These are phyloP conservation scores for Kodamaea restingae DNA, from an alignment of 805 yeast species.

Conservation along the genomic window DNA sequence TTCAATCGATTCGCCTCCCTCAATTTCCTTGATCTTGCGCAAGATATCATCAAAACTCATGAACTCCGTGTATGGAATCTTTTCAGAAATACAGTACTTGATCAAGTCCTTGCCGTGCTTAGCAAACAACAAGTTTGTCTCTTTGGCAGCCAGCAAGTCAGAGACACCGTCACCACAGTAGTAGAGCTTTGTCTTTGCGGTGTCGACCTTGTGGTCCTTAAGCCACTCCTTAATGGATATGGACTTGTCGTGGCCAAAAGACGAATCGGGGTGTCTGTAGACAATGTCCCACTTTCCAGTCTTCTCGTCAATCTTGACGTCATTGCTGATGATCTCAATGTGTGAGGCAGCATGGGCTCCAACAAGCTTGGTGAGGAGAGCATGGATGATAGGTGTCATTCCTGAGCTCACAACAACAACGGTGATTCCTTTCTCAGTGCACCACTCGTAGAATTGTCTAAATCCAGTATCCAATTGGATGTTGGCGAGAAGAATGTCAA, in stretches of 20 bases:
- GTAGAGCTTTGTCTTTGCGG: slow-evolving; percentile 44
- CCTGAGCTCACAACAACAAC: slow-evolving; percentile 88
- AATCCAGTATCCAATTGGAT: slow-evolving; percentile 89
- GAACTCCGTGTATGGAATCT: slow-evolving; percentile 82
- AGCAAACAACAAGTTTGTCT: slow-evolving; percentile 90
- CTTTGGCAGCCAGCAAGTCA: slow-evolving; percentile 91
- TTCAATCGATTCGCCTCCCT: slow-evolving; percentile 13
- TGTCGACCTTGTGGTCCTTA: slow-evolving; percentile 22
- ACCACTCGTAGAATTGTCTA: slow-evolving; percentile 75
- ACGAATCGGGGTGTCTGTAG: slow-evolving; percentile 73
- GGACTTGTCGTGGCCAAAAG: slow-evolving; percentile 94
- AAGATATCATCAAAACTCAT: slow-evolving; percentile 72
- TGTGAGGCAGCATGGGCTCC: slow-evolving; percentile 62
- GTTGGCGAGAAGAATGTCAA: slow-evolving; percentile 59
- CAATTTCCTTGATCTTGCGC: slow-evolving; percentile 51
- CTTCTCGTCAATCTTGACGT: slow-evolving; percentile 48
- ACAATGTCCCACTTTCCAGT: slow-evolving; percentile 77
- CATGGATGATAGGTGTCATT: slow-evolving; percentile 86
- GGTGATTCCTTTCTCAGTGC: slow-evolving; percentile 67
- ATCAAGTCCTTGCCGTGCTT: slow-evolving; percentile 88
- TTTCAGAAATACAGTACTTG: slow-evolving; percentile 73
- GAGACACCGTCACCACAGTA: slow-evolving; percentile 98
- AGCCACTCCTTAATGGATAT: slow-evolving; percentile 60
- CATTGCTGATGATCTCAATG: slow-evolving; percentile 57
- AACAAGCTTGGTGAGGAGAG: slow-evolving; percentile 66